Evolutionary conservation across 83 land plant genomes (phyloP).

Genomic region (Larix sibirica): DNA sequence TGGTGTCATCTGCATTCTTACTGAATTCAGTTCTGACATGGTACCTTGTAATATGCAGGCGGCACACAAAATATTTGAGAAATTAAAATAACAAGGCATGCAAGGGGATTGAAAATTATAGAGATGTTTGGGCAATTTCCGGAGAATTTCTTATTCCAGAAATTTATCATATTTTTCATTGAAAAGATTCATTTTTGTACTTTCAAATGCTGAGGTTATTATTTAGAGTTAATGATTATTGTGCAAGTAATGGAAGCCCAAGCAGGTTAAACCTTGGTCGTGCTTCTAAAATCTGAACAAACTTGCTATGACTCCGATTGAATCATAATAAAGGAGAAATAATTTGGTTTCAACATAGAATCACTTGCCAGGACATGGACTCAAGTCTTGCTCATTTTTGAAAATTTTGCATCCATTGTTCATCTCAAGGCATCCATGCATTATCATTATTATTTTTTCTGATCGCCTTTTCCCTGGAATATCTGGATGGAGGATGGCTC

Average conservation of each 20-base stretch:
- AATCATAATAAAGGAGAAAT: slow-evolving; percentile 2
- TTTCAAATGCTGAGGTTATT: not conserved
- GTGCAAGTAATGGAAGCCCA: not conserved
- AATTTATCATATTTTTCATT: not conserved
- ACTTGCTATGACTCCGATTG: not conserved
- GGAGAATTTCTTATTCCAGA: slow-evolving; percentile 12
- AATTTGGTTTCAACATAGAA: not conserved
- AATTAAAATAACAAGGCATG: not conserved
- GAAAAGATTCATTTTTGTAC: slow-evolving; percentile 3
- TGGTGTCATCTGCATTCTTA: no score
- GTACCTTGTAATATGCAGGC: slow-evolving; percentile 2
- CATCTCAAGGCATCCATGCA: no score
- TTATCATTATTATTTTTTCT: no score
- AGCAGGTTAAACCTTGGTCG: not conserved
- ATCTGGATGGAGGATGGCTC: no score
- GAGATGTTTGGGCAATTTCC: not conserved
- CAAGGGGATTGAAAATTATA: not conserved
- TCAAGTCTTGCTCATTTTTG: not conserved
- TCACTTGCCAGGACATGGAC: not conserved
- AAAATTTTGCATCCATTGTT: not conserved
- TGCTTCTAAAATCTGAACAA: not conserved
- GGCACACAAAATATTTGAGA: slow-evolving; percentile 8
- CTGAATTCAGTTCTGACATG: not conserved
- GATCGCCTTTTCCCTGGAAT: no score
- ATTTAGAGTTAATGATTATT: not conserved